Percentiles rank a stretch among this genome's conserved stretches.
Evolutionary conservation across 1,139 yeast species (phyloP).

Genomic region (Blastobotrys proliferans): DNA sequence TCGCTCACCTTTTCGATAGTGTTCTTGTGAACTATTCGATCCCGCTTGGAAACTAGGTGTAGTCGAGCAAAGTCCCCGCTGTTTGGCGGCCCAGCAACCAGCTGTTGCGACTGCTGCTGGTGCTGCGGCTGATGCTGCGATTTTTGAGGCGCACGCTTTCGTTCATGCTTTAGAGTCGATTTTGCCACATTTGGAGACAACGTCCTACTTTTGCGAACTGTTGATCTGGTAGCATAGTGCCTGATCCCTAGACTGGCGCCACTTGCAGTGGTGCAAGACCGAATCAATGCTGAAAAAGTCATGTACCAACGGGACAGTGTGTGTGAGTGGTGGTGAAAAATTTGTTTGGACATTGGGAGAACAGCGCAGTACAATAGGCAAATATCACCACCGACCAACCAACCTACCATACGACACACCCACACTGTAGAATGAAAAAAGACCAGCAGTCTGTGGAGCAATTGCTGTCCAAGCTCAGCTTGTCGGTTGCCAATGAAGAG

Average conservation of each 20-base stretch:
- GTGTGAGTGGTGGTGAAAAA: too few species aligned
- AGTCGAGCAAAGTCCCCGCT: constrained; percentile 36
- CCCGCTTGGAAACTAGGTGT: constrained; percentile 30
- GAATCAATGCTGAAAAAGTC: too few species aligned
- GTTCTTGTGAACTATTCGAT: constrained; percentile 34
- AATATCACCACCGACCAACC: not conserved
- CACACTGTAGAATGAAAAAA: constrained; percentile 11
- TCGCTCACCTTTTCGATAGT: constrained; percentile 49
- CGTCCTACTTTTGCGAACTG: constrained; percentile 15
- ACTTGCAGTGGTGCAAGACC: too few species aligned
- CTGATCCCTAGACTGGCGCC: too few species aligned
- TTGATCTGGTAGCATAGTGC: constrained; percentile 5
- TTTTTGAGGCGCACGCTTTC: not conserved
- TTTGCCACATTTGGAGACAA: constrained; percentile 23
- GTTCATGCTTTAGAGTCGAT: not conserved
- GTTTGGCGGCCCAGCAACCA: constrained; percentile 26
- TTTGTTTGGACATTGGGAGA: too few species aligned
- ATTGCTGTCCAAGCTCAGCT: constrained; percentile 44
- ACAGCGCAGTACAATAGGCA: too few species aligned
- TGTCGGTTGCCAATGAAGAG: constrained; percentile 44
- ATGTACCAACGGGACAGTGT: too few species aligned
- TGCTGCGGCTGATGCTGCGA: too few species aligned
- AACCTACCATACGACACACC: not conserved
- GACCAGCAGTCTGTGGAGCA: constrained; percentile 23
- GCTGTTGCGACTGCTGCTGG: too few species aligned